phyloP scores from a whole-genome alignment of 1,139 yeast species.

The Zhuliangozyma parablackwelliae region DNA sequence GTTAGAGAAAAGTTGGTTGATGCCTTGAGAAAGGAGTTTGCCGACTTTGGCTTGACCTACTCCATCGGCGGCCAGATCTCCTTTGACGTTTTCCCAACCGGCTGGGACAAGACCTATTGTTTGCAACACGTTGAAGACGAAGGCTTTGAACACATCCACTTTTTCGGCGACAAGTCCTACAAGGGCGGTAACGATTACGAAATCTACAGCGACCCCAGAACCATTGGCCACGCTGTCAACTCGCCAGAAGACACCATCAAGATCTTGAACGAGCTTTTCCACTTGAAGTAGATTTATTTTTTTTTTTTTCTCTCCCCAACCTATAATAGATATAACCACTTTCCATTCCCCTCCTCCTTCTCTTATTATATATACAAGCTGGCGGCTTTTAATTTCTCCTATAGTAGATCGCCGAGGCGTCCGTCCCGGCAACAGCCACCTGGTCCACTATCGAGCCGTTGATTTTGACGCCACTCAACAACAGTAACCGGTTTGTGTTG shows the following conservation, averaged over 20 bases:
- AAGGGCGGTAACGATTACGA: slow-evolving; percentile 99
- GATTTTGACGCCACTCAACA: slow-evolving; percentile 25
- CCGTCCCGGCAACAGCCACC: slow-evolving; percentile 58
- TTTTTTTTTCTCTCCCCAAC: not conserved
- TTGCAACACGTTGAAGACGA: slow-evolving; percentile 86
- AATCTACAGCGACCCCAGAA: slow-evolving; percentile 85
- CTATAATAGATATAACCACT: not conserved
- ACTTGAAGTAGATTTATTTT: slow-evolving; percentile 21
- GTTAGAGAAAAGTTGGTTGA: slow-evolving; percentile 78
- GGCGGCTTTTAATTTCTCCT: slow-evolving; percentile 13
- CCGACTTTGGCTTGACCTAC: slow-evolving; percentile 83
- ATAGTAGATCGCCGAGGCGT: slow-evolving; percentile 63
- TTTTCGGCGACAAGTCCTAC: slow-evolving; percentile 97
- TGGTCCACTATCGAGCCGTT: slow-evolving; percentile 40
- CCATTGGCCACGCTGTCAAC: slow-evolving; percentile 90
- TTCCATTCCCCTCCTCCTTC: not conserved
- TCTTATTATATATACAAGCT: not conserved
- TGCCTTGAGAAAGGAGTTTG: slow-evolving; percentile 77
- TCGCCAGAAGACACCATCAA: slow-evolving; percentile 84
- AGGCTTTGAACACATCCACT: slow-evolving; percentile 83
- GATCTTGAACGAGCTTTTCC: slow-evolving; percentile 78
- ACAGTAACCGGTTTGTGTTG: slow-evolving; percentile 43
- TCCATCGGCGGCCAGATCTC: slow-evolving; percentile 99
- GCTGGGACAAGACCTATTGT: slow-evolving; percentile 99
- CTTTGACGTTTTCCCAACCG: slow-evolving; percentile 98